A percentile compares a stretch with the other conserved stretches of the same genome.
Evolutionary conservation across 2,329 filamentous ascomycete species (phyloP).

Genomic region (Colletotrichum acutatum): DNA sequence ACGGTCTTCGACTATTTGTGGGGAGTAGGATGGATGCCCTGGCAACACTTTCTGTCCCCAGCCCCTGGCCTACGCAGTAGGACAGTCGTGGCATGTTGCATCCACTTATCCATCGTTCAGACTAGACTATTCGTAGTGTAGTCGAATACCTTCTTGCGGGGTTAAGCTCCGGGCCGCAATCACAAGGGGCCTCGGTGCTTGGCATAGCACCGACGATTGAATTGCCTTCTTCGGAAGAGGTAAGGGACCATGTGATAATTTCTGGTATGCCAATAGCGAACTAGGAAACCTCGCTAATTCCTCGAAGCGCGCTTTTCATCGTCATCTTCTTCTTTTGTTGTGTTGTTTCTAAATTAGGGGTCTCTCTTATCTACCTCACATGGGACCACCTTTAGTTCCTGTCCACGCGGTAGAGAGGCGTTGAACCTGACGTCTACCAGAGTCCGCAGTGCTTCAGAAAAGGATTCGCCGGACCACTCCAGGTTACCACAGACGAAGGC

Average conservation of each 20-base stretch:
- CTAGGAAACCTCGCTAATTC: background rate
- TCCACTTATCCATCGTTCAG: background rate
- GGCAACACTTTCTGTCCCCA: conserved; percentile 5
- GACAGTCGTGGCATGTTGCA: background rate
- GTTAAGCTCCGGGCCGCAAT: background rate
- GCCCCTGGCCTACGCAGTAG: background rate
- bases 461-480: background rate
- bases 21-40: background rate
- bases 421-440: background rate
- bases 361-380: too few species aligned
- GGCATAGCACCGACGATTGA: conserved; percentile 4
- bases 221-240: conserved; percentile 16
- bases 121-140: background rate
- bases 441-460: background rate
- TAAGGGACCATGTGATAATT: background rate
- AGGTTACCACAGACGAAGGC: background rate
- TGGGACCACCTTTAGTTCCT: background rate
- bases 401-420: background rate
- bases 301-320: too few species aligned
- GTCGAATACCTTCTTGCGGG: conserved; percentile 11
- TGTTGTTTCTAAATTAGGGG: too few species aligned
- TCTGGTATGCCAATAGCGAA: background rate
- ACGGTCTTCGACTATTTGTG: background rate
- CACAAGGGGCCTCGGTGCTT: conserved; percentile 10
- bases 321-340: too few species aligned